A percentile compares a stretch with the other conserved stretches of the same genome.
These are phyloP conservation scores for Microbotryum saponariae DNA, from an alignment of 1,284 basidiomycete genomes.

Conservation along the genomic window DNA sequence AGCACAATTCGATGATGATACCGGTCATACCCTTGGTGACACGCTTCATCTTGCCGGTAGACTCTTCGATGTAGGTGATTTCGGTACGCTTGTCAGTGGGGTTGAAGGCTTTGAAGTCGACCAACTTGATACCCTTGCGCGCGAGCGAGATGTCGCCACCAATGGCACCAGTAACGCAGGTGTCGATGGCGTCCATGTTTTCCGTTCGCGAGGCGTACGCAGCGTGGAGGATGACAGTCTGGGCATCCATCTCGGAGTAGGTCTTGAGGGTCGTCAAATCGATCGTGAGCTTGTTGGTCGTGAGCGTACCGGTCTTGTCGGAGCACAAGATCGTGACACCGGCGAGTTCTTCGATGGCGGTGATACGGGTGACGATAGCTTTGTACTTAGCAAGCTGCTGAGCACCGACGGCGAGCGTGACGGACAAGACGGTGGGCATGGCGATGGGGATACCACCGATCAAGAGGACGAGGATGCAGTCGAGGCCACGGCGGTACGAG, in stretches of 20 bases:
- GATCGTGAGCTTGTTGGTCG: conserved; percentile 98
- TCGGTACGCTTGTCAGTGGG: conserved; percentile 98
- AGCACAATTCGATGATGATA: conserved; percentile 57
- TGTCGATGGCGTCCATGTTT: conserved; percentile 97
- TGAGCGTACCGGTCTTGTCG: conserved; percentile 94
- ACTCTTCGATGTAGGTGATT: conserved; percentile 91
- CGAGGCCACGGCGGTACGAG: conserved; percentile 83
- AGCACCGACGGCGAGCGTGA: conserved; percentile 94
- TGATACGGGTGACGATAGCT: conserved; percentile 96
- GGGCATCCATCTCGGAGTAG: conserved; percentile 78
- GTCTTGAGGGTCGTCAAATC: conserved; percentile 86
- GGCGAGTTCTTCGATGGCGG: conserved; percentile 91
- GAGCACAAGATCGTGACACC: conserved; percentile 96
- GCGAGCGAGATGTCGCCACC: conserved; percentile 60
- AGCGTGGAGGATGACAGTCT: conserved; percentile 85
- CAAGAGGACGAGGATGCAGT: conserved; percentile 93
- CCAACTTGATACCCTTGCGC: conserved; percentile 83
- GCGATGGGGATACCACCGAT: conserved; percentile 99
- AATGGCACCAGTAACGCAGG: conserved; percentile 62
- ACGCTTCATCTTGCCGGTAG: conserved; percentile 88
- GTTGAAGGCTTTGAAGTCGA: conserved; percentile 99
- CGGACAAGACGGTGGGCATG: conserved; percentile 93
- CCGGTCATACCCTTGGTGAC: conserved; percentile 99
- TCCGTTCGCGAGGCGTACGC: conserved; percentile 95
- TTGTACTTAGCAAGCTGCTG: conserved; percentile 98